Evolutionary conservation across 2,329 filamentous ascomycete species (phyloP).

Genomic region (Verticillium klebahnii): DNA sequence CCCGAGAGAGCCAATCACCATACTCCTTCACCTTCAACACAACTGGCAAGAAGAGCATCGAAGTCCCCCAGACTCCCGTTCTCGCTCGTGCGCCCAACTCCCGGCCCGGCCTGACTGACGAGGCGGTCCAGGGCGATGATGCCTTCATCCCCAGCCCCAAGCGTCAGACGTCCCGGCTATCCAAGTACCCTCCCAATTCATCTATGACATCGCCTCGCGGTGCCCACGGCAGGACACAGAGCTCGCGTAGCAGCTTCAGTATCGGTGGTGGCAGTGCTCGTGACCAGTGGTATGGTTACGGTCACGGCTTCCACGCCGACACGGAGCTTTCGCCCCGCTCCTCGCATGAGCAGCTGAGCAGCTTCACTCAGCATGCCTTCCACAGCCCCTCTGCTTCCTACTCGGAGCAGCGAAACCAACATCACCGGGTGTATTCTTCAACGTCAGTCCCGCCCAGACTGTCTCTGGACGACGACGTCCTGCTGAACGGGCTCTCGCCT

Average conservation of each 20-base stretch:
- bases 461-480: slow-evolving; percentile 41
- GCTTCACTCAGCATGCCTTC: slow-evolving; percentile 2
- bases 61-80: slow-evolving; percentile 44
- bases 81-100: slow-evolving; percentile 58
- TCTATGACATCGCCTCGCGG: slow-evolving; percentile 19
- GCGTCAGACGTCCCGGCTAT: slow-evolving; percentile 48
- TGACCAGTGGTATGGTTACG: slow-evolving; percentile 35
- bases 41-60: slow-evolving; percentile 35
- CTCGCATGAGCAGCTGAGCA: slow-evolving; percentile 24
- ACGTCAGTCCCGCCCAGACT: slow-evolving; percentile 37
- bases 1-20: slow-evolving; percentile 4
- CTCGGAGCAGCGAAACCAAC: slow-evolving; percentile 15
- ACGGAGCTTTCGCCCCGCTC: slow-evolving; percentile 26
- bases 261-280: slow-evolving; percentile 35
- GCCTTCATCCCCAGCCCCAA: slow-evolving; percentile 52
- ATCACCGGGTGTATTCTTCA: slow-evolving; percentile 38
- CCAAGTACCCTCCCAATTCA: slow-evolving; percentile 37
- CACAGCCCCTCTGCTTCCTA: slow-evolving; percentile 10
- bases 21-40: slow-evolving; percentile 7
- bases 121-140: slow-evolving; percentile 54
- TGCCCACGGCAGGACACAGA: slow-evolving; percentile 32
- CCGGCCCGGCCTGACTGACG: slow-evolving; percentile 58
- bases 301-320: slow-evolving; percentile 31
- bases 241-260: slow-evolving; percentile 41
- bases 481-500: slow-evolving; percentile 42